Evolutionary conservation across 1,139 yeast species (phyloP).

Genomic region (Scheffersomyces segobiensis): DNA sequence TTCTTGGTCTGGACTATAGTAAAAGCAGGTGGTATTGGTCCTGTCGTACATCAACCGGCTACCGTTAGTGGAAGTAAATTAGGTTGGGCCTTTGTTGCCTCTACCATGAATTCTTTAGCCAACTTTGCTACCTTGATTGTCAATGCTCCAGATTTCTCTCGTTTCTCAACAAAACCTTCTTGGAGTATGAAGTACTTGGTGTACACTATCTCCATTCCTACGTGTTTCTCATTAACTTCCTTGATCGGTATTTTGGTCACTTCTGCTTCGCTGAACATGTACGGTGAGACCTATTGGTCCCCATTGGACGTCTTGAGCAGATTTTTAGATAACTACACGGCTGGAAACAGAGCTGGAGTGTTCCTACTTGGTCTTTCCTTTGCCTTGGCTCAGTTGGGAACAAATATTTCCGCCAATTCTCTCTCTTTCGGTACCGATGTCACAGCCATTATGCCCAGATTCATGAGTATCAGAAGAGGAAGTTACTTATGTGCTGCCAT

Average conservation of each 20-base stretch:
- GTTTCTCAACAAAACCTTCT: conserved; percentile 62
- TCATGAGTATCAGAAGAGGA: conserved; percentile 66
- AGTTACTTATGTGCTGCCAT: conserved; percentile 77
- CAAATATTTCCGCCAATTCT: conserved; percentile 90
- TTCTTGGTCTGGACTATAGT: conserved; percentile 80
- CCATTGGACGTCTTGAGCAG: conserved; percentile 75
- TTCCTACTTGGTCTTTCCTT: conserved; percentile 77
- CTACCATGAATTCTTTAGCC: conserved; percentile 79
- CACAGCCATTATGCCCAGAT: conserved; percentile 79
- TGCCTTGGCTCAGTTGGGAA: conserved; percentile 84
- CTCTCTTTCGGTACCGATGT: conserved; percentile 90
- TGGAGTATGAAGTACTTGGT: conserved; percentile 45
- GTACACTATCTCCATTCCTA: conserved; percentile 64
- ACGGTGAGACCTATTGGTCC: conserved; percentile 77
- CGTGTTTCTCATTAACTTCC: conserved; percentile 77
- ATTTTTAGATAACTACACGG: conserved; percentile 59
- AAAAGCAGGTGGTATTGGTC: conserved; percentile 74
- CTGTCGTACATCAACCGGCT: conserved; percentile 56
- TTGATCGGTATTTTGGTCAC: conserved; percentile 86
- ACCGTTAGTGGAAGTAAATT: conserved; percentile 56
- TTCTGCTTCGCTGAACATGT: conserved; percentile 71
- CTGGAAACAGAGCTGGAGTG: conserved; percentile 81
- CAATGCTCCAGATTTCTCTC: conserved; percentile 88
- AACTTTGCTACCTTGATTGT: conserved; percentile 85
- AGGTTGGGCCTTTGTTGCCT: conserved; percentile 80